Evolutionary conservation across 371 early-diverging fungal species (phyloP), one percentile per base, ranked within the genome.

Genomic region (Syncephalis fuscata): DNA sequence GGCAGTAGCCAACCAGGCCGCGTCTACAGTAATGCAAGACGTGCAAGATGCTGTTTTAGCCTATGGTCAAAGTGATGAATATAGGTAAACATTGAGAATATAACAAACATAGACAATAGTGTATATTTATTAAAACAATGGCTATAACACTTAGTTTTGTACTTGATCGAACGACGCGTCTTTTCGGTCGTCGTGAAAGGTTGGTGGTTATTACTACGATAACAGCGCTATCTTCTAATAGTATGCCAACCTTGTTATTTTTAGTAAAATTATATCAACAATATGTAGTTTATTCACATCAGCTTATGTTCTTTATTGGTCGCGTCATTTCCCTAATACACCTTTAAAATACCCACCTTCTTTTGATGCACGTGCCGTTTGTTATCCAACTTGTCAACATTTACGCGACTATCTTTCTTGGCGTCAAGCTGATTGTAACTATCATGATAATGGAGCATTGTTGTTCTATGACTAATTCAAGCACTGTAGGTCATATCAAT

Each of bases 21-120:
- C 94, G 2, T 52, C 66, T 17, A 63, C 62, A 39, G 83, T 90
- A 3, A 80, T 93, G 83, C 63, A 73, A 38, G 78, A 79, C 45
- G 68, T 84, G 43, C 66, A 73, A 19, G 96, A 94, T 56, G 84
- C 91, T 36, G 62, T 74, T 7, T 46, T 95, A 0, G 89, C 84
- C 2, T 95, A 92, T 59, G 96, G 94, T 9, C 82, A 95, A 62
- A 84, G 85, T 56, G 97, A 96, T 61, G 97, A 96, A 62, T 93
- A 74, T 64, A 84, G 78, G 64, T 77, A 71, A 48, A 7, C 10
- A 20, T 39, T 16, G 38, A 9, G 11, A 16, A 8, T 37, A 23
- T 11, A 32, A 32, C 32, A 32, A 32, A 7, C 4, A 11, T 32
- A 4, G 32, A 32, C 11, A 32, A 7, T 7, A 4, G 11, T 32